Evolutionary conservation across 106 monocot genomes (phyloP).

Genomic region (Allium cepa): DNA sequence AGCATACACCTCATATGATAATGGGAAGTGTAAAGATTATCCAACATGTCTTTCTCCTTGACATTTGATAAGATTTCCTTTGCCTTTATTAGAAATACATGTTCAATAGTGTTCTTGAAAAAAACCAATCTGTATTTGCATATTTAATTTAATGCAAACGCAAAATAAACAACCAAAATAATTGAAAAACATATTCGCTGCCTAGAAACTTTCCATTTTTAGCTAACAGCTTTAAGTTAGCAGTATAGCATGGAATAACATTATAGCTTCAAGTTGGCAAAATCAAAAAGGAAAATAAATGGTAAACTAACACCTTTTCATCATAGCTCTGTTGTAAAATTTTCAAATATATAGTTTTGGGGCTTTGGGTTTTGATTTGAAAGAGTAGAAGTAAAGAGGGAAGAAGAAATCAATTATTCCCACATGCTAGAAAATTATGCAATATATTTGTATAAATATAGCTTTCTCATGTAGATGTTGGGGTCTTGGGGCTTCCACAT

Average conservation of each 20-base stretch:
- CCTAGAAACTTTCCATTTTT: background rate
- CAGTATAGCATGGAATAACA: background rate
- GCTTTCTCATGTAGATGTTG: no score
- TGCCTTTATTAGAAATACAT: slow-evolving; percentile 66
- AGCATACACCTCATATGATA: slow-evolving; percentile 90
- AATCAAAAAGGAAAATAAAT: background rate
- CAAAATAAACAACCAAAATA: background rate
- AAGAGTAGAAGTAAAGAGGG: no score
- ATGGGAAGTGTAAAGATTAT: slow-evolving; percentile 78
- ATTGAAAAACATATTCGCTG: background rate
- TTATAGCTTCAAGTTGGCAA: background rate
- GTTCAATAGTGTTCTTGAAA: slow-evolving; percentile 75
- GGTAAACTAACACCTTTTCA: slow-evolving; percentile 31
- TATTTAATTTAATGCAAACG: background rate
- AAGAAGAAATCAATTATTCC: no score
- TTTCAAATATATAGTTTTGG: no score
- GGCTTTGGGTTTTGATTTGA: no score
- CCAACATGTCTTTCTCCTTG: slow-evolving; percentile 89
- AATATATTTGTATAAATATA: no score
- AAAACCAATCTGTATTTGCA: slow-evolving; percentile 4
- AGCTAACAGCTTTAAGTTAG: background rate
- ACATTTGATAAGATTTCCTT: slow-evolving; percentile 49
- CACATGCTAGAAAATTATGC: no score
- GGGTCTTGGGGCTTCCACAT: no score
- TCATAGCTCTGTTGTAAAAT: no score